A percentile compares a stretch with the other conserved stretches of the same genome.
Conservation (phyloP, 306 rosid genomes). For the Hippophae rhamnoides region DNA sequence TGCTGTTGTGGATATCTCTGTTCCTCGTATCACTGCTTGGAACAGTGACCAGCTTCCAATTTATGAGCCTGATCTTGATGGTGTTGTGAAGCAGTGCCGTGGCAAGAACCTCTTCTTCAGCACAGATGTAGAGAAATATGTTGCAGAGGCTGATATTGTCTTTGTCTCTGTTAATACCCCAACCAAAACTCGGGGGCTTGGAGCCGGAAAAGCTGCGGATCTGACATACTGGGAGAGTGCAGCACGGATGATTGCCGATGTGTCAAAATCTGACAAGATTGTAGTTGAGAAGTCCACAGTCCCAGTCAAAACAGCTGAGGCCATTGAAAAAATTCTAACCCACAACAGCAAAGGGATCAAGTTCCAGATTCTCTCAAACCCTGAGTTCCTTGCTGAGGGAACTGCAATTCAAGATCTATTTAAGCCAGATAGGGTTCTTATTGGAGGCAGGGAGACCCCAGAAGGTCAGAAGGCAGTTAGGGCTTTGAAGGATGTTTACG, state of each 20-base stretch:
- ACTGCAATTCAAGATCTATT: constrained; percentile 84
- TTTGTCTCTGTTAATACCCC: constrained; percentile 95
- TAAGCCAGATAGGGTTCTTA: constrained; percentile 74
- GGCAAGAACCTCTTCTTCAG: constrained; percentile 96
- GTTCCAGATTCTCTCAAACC: constrained; percentile 84
- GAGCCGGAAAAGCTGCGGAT: constrained; percentile 95
- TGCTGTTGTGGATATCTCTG: constrained; percentile 84
- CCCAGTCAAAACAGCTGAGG: constrained; percentile 97
- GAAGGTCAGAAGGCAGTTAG: constrained; percentile 69
- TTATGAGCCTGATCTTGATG: constrained; percentile 94
- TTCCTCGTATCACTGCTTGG: constrained; percentile 79
- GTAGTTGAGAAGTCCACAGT: constrained; percentile 94
- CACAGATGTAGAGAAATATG: constrained; percentile 85
- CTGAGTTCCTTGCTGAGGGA: constrained; percentile 93
- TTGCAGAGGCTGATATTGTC: constrained; percentile 77
- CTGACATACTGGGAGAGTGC: constrained; percentile 97
- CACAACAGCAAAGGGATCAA: constrained; percentile 82
- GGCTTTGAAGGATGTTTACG: constrained; percentile 61
- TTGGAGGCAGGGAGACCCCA: constrained; percentile 84
- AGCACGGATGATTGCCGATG: constrained; percentile 92
- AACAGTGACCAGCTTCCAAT: constrained; percentile 92
- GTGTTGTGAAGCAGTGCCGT: constrained; percentile 61
- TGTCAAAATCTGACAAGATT: constrained; percentile 78
- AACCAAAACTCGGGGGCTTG: constrained; percentile 79
- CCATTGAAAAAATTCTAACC: constrained; percentile 83